Base-by-base conservation (phyloP, 1,139 yeast genomes). In the Geotrichum phurueaensis region DNA sequence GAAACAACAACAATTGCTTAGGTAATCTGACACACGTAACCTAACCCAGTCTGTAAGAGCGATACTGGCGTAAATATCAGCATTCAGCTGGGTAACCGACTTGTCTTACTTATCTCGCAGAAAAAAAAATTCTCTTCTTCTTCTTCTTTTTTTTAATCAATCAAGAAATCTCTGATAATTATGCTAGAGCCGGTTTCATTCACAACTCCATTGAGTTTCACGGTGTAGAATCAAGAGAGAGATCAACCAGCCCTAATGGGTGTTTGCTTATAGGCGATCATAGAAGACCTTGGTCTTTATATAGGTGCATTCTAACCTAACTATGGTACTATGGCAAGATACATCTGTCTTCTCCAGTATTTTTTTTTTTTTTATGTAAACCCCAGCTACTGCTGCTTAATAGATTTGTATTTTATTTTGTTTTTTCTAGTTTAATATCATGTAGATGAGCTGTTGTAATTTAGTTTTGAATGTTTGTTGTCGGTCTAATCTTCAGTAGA, bases 151-250 rank as follows among this genome's bases (percentile, higher is more conserved):
- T 43, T 56, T 54, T 51, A 56, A 52, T 53, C 18, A 50, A 39
- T 56, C 59, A 51, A 54, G 45, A 54, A 56, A 45, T 22, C 45
- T 39, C 45, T 13, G n/a, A 39, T 39, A 39, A 13, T 36, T 51
- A 51, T 56, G 59, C 59, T 56, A 56, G 59, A 56, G 59, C 59
- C 59, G 59, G 18, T 51, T 51, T 51, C 36, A 29, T 31, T 33
- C 29, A 33, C 39, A n/a, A 22, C 20, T 39, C 29, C 25, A 31
- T 52, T 52, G 51, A 48, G 55, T 39, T 36, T 49, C 27, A 51
- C 59, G 59, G 59, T 56, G 59, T 56, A 56, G 59, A 51, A 51
- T 33, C 51, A 48, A 31, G 59, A 56, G 59, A 56, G 25, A 56
- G 56, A 56, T 31, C 22, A 45, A 51, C 6, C 23, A 13, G 47